A percentile compares a stretch with the other conserved stretches of the same genome.
Evolutionary conservation across 1,139 yeast genomes (phyloP).

Genomic region (Scheffersomyces insectosa): DNA sequence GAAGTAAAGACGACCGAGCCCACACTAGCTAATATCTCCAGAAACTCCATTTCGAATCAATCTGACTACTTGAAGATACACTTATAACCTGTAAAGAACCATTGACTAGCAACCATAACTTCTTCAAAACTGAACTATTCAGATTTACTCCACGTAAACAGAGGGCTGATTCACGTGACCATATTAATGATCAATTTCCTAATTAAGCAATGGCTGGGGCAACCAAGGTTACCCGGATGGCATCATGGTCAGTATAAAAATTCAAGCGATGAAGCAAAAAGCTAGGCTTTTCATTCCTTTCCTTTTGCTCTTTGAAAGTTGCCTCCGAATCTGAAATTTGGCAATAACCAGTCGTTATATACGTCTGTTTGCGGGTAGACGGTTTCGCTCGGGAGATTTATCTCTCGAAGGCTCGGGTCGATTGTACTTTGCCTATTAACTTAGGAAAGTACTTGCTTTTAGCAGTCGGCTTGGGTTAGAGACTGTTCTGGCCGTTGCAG

Average conservation of each 20-base stretch:
- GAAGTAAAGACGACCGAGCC: slow-evolving; percentile 11
- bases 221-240: no score
- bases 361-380: slow-evolving; percentile 26
- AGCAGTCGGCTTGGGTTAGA: slow-evolving; percentile 15
- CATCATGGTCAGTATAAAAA: no score
- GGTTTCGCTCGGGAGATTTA: slow-evolving; percentile 14
- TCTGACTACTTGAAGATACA: no score
- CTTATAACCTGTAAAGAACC: no score
- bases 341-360: slow-evolving; percentile 24
- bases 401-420: slow-evolving; percentile 12
- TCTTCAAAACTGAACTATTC: no score
- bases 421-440: slow-evolving; percentile 47
- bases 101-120: no score
- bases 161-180: no score
- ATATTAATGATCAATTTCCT: no score
- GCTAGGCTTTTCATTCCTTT: not conserved
- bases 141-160: no score
- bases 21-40: slow-evolving; percentile 8
- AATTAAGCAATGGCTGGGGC: no score
- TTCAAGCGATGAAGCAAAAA: not conserved
- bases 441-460: slow-evolving; percentile 40
- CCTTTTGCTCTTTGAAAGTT: slow-evolving; percentile 27
- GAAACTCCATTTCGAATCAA: slow-evolving; percentile 1
- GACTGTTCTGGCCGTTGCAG: slow-evolving; percentile 6
- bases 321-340: slow-evolving; percentile 41